phyloP scores from a whole-genome alignment of 2,329 filamentous ascomycete species.

The Stachybotrys elegans region DNA sequence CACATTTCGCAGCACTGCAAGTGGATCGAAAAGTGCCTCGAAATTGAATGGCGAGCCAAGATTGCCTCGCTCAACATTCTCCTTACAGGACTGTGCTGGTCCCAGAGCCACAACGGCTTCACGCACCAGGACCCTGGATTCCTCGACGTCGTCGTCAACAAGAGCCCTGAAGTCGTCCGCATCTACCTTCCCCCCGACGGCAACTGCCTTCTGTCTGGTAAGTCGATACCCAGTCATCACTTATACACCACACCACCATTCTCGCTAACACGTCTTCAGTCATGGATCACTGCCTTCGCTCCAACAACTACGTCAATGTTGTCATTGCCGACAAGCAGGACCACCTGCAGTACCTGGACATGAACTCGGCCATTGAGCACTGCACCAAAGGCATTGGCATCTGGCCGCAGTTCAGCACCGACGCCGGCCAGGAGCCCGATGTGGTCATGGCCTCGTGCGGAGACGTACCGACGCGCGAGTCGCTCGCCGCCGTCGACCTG shows the following conservation, averaged over 20 bases:
- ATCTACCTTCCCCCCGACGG: slow-evolving; percentile 79
- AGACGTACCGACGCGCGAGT: slow-evolving; percentile 69
- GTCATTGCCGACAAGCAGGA: slow-evolving; percentile 77
- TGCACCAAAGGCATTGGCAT: slow-evolving; percentile 76
- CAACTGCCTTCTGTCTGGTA: slow-evolving; percentile 65
- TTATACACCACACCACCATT: slow-evolving; percentile 74
- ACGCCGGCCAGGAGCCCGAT: slow-evolving; percentile 63
- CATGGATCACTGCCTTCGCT: slow-evolving; percentile 71
- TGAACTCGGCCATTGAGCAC: slow-evolving; percentile 68
- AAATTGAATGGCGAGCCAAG: slow-evolving; percentile 71
- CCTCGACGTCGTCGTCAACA: slow-evolving; percentile 74
- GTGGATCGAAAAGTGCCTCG: slow-evolving; percentile 77
- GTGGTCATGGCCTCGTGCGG: slow-evolving; percentile 73
- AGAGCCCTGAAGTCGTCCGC: slow-evolving; percentile 72
- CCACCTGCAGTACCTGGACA: slow-evolving; percentile 69
- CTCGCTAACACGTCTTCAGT: slow-evolving; percentile 27
- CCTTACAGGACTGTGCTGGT: slow-evolving; percentile 73
- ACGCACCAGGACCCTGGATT: slow-evolving; percentile 79
- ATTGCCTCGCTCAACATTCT: slow-evolving; percentile 75
- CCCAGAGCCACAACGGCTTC: slow-evolving; percentile 81
- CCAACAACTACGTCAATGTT: slow-evolving; percentile 75
- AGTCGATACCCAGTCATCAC: slow-evolving; percentile 19
- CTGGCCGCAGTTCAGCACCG: slow-evolving; percentile 72
- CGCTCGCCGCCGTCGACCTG: slow-evolving; percentile 68
- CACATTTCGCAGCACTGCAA: slow-evolving; percentile 59